These are phyloP conservation scores for Rhizophagus prolifer DNA, from an alignment of 192 early-diverging fungal species.

Conservation along the genomic window DNA sequence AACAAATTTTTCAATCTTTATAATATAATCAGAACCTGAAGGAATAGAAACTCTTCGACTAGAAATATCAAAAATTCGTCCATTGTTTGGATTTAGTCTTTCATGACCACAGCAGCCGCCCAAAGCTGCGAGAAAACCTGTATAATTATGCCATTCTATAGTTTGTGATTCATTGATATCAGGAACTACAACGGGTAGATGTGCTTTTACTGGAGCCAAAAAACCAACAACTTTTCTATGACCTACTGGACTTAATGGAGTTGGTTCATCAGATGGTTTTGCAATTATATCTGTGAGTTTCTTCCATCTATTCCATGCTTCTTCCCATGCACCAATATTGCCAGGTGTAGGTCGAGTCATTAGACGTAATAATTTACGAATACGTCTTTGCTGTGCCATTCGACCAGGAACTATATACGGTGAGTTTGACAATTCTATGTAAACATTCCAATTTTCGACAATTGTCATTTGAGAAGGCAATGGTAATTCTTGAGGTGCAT, in stretches of 20 bases:
- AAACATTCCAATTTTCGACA: conserved; percentile 67
- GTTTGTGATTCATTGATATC: conserved; percentile 27
- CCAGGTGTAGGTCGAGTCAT: conserved; percentile 68
- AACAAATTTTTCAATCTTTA: conserved; percentile 69
- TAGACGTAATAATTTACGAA: conserved; percentile 65
- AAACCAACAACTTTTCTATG: neutral
- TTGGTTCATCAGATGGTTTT: conserved; percentile 37
- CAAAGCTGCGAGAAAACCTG: conserved; percentile 77
- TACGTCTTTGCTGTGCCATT: conserved; percentile 75
- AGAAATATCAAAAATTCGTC: conserved; percentile 17
- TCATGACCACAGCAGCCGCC: conserved; percentile 66
- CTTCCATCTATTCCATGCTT: conserved; percentile 75
- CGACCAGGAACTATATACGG: conserved; percentile 55
- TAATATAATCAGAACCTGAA: conserved; percentile 38
- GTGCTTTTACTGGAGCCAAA: neutral
- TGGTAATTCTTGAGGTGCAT: conserved; percentile 32
- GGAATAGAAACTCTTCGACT: conserved; percentile 11
- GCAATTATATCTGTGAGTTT: conserved; percentile 47
- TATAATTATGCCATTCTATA: conserved; percentile 79
- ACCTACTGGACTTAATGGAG: conserved; percentile 19
- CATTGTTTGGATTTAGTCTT: neutral
- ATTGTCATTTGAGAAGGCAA: conserved; percentile 51
- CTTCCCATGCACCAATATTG: conserved; percentile 83
- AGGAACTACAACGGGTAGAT: neutral
- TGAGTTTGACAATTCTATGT: conserved; percentile 60